Evolutionary conservation across 1,139 yeast species (phyloP).

Genomic region (Scheffersomyces illinoinensis): DNA sequence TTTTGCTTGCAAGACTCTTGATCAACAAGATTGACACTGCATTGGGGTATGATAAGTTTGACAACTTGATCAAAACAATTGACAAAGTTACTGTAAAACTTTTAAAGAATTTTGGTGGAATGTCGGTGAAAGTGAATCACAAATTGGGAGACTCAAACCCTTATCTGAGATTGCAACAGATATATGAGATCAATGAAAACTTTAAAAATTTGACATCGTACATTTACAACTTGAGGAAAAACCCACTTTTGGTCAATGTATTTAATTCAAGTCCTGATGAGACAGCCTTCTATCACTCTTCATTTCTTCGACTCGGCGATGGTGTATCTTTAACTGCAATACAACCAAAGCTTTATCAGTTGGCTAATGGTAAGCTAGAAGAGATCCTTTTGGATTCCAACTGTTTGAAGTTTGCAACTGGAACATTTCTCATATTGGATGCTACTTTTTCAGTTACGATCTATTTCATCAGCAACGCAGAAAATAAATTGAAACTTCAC

Average conservation of each 20-base stretch:
- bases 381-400: constrained; percentile 21
- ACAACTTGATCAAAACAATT: constrained; percentile 23
- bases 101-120: constrained; percentile 34
- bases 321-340: constrained; percentile 23
- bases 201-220: constrained; percentile 29
- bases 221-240: constrained; percentile 33
- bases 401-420: constrained; percentile 12
- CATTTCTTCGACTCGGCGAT: constrained; percentile 24
- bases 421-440: constrained; percentile 31
- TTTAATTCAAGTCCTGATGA: constrained; percentile 49
- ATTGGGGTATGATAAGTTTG: constrained; percentile 37
- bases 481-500: constrained; percentile 26
- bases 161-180: constrained; percentile 17
- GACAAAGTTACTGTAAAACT: constrained; percentile 30
- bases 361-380: constrained; percentile 6
- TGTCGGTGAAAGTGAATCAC: constrained; percentile 13
- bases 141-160: constrained; percentile 21
- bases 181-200: constrained; percentile 24
- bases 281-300: constrained; percentile 38
- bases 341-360: constrained; percentile 27
- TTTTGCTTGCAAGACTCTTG: constrained; percentile 31
- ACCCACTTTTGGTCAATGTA: constrained; percentile 33
- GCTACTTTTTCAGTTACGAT: constrained; percentile 28
- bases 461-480: constrained; percentile 12
- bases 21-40: constrained; percentile 36